phyloP scores from a whole-genome alignment of 164 flowering plant genomes.

The Magnolia changhungtana region DNA sequence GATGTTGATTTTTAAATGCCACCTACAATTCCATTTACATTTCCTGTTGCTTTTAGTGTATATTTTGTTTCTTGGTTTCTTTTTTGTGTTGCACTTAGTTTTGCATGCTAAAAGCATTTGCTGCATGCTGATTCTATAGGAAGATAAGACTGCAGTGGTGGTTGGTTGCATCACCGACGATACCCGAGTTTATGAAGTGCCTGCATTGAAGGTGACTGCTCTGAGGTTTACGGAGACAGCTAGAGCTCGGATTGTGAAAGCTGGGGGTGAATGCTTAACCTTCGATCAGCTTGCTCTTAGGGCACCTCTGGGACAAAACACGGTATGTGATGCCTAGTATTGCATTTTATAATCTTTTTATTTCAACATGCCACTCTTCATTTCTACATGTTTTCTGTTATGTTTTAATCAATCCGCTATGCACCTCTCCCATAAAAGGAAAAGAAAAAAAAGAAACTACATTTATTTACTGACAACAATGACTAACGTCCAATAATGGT shows the following conservation, averaged over 20 bases:
- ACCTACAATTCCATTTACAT: background rate
- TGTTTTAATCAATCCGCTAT: no score
- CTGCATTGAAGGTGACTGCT: conserved; percentile 32
- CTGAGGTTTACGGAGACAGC: conserved; percentile 32
- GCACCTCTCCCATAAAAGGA: no score
- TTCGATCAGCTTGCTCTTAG: conserved; percentile 33
- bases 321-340: conserved; percentile 14
- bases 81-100: background rate
- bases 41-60: background rate
- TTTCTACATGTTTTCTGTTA: background rate
- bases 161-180: conserved; percentile 31
- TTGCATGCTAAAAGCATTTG: background rate
- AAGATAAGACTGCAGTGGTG: conserved; percentile 25
- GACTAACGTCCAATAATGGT: no score
- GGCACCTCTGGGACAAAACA: conserved; percentile 35
- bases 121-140: conserved; percentile 14
- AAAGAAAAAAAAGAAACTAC: no score
- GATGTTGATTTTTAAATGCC: no score
- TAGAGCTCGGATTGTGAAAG: conserved; percentile 32
- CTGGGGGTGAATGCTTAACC: conserved; percentile 34
- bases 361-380: background rate
- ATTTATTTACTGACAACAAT: no score
- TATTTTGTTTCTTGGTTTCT: background rate
- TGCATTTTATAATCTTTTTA: background rate
- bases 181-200: conserved; percentile 29